Evolutionary conservation across 2,329 filamentous ascomycete species (phyloP).

Genomic region (Hymenoscyphus scutula): DNA sequence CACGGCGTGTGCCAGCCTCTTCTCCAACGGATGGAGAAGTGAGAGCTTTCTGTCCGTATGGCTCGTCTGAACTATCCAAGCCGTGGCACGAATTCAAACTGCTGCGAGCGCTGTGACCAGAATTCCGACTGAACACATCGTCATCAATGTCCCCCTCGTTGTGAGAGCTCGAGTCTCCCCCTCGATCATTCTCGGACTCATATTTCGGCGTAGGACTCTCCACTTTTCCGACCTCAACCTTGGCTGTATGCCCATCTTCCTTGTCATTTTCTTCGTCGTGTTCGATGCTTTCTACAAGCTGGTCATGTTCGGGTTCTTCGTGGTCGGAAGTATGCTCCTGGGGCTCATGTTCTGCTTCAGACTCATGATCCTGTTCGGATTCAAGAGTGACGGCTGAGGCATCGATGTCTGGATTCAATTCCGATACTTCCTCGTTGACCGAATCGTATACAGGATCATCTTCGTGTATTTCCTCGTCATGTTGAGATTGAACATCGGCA

Average conservation of each 20-base stretch:
- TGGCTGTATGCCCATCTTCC: not conserved
- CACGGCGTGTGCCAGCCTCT: conserved; percentile 29
- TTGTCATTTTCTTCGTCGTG: not conserved
- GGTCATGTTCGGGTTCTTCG: conserved; percentile 9
- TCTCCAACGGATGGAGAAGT: conserved; percentile 33
- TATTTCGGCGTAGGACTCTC: conserved; percentile 12
- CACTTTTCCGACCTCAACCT: no score
- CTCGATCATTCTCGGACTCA: conserved; percentile 25
- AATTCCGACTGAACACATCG: conserved; percentile 35
- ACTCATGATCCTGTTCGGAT: conserved; percentile 18
- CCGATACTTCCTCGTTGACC: conserved; percentile 9
- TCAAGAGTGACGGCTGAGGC: conserved; percentile 10
- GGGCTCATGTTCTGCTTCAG: conserved; percentile 3
- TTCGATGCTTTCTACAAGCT: conserved; percentile 8
- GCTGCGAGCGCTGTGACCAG: conserved; percentile 25
- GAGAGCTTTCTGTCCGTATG: conserved; percentile 26
- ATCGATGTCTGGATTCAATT: conserved; percentile 1
- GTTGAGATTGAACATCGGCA: no score
- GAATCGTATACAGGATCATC: conserved; percentile 2
- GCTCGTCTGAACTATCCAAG: conserved; percentile 28
- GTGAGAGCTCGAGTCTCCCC: conserved; percentile 33
- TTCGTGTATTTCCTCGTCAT: no score
- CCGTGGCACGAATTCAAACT: conserved; percentile 32
- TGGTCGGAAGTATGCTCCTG: not conserved
- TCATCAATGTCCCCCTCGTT: conserved; percentile 38